Evolutionary conservation across 768 basidiomycete species (phyloP), one percentile per base, ranked within the genome.

Genomic region (Xerocomellus amylosporus): DNA sequence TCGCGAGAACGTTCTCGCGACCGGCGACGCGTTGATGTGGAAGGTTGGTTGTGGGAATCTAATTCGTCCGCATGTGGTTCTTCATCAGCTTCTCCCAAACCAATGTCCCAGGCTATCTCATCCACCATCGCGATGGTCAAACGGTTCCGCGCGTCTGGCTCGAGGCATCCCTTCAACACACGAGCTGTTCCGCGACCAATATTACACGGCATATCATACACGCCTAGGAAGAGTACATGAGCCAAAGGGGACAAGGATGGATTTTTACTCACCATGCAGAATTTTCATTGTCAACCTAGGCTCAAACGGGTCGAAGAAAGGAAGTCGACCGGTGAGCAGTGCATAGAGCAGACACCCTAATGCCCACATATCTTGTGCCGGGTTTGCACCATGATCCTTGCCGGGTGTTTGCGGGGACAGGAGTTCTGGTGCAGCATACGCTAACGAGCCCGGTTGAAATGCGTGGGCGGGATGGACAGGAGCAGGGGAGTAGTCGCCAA

Each of bases 301-400:
- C 70, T 99, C 96, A 64, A 90, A 99, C 0, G 87, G 75, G 70
- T 99, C 96, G 33, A 67, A 73, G 68, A 98, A 98, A 0, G 97
- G 97, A 8, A 98, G 75, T n/a, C 77, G 75, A 3, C 93, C 93
- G 0, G 85, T 86, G 19, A 98, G 78, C 2, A 99, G 76, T 8
- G 87, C 85, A 66, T 93, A 91, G 2, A 99, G 83, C 58, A 97
- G 79, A 51, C 94, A 85, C 0, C 97, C 97, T 3, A 98, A 74
- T 0, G 97, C 94, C 97, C 97, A 99, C 28, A 98, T 86, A 59
- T 99, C 97, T 65, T 94, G 91, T 0, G 90, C 84, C 2, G 93
- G 87, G 61, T 83, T 73, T 8, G 64, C 63, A 24, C 69, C 61
- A 24, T 58, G 50, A 17, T 51, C 52, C 30, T 24, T 66, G 0